Evolutionary conservation across 345 rosid species (phyloP).

Genomic region (Acer negundo): DNA sequence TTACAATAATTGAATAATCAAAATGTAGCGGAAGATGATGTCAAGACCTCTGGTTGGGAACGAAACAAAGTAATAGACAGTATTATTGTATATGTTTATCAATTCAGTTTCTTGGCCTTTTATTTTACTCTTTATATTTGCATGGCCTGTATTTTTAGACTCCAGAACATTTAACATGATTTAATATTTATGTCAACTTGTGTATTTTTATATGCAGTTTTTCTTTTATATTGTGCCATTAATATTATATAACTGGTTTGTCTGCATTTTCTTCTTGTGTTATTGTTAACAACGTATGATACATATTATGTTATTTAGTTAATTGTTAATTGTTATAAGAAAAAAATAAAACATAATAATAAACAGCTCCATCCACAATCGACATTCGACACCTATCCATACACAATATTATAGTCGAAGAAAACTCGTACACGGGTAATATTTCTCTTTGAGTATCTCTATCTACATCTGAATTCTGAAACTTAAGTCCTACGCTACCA

Average conservation of each 20-base stretch:
- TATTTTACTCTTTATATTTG: background rate
- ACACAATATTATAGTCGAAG: too few species aligned
- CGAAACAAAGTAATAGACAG: background rate
- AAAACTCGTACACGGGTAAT: conserved; percentile 3
- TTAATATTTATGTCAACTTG: too few species aligned
- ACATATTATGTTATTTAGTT: too few species aligned
- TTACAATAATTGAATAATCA: background rate
- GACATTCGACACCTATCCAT: too few species aligned
- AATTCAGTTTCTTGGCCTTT: background rate
- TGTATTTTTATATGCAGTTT: too few species aligned
- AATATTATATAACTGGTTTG: too few species aligned
- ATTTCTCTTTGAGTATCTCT: background rate
- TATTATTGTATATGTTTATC: background rate
- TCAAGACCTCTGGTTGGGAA: too few species aligned
- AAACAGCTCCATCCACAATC: too few species aligned
- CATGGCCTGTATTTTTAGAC: background rate
- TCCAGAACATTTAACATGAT: background rate
- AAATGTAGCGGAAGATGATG: background rate
- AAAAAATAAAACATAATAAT: too few species aligned
- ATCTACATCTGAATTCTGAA: background rate
- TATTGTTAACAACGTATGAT: background rate
- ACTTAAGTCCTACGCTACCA: background rate
- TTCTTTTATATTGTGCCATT: too few species aligned
- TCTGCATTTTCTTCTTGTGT: too few species aligned
- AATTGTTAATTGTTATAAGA: too few species aligned